These are phyloP conservation scores for Aureobasidium sp. DNA, from an alignment of 2,329 filamentous ascomycete genomes.

Conservation along the genomic window DNA sequence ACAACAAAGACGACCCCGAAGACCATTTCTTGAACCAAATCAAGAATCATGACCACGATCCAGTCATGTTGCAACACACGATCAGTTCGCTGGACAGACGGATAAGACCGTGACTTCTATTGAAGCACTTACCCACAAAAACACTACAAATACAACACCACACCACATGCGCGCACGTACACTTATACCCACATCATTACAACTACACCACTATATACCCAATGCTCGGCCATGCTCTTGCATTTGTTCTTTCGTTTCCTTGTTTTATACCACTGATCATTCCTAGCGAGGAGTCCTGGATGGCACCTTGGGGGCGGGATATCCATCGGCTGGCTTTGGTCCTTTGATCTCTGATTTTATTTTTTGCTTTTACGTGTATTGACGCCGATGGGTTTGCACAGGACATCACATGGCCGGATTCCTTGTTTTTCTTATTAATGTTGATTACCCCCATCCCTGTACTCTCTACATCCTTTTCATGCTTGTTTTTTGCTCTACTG, in stretches of 20 bases:
- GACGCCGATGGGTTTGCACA: conserved; percentile 7
- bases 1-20: not conserved
- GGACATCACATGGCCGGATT: conserved; percentile 10
- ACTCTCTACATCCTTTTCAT: not conserved
- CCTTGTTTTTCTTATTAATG: not conserved
- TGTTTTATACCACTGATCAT: conserved; percentile 3
- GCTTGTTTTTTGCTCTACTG: not conserved
- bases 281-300: conserved; percentile 15
- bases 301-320: conserved; percentile 9
- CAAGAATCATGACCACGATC: not conserved
- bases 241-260: not conserved
- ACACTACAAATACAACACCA: not conserved
- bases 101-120: not conserved
- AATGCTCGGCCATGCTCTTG: not conserved
- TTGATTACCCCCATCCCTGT: conserved; percentile 4
- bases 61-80: not conserved
- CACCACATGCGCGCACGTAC: not conserved
- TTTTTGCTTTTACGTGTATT: conserved; percentile 1
- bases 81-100: not conserved
- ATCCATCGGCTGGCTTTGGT: conserved; percentile 11
- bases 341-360: not conserved
- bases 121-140: not conserved
- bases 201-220: not conserved
- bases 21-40: not conserved
- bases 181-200: not conserved